Conservation (phyloP, 106 monocot genomes). For the Acorus gramineus region DNA sequence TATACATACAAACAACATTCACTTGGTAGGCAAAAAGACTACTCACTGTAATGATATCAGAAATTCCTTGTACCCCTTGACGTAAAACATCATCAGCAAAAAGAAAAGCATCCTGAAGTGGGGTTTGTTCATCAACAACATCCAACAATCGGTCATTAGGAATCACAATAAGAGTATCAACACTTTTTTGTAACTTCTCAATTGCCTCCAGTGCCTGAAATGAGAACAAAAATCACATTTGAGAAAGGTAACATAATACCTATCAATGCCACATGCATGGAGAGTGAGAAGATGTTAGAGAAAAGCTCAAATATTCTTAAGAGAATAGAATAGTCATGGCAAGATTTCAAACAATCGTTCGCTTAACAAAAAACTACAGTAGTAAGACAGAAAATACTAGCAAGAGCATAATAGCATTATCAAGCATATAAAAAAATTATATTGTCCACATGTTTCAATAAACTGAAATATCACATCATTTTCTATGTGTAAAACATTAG, state of each 20-base stretch:
- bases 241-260: too few relatives aligned
- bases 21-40: background rate
- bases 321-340: too few relatives aligned
- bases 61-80: conserved; percentile 30
- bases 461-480: background rate
- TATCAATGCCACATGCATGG: too few relatives aligned
- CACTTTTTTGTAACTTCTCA: conserved; percentile 20
- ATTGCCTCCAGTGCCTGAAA: conserved; percentile 25
- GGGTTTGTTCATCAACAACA: conserved; percentile 21
- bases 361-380: too few relatives aligned
- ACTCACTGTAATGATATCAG: conserved; percentile 26
- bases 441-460: background rate
- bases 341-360: too few relatives aligned
- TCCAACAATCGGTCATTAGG: conserved; percentile 26
- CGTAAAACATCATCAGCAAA: conserved; percentile 29
- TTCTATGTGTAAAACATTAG: background rate
- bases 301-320: too few relatives aligned
- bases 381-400: too few relatives aligned
- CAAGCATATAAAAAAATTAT: too few relatives aligned
- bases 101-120: conserved; percentile 28
- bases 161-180: conserved; percentile 29
- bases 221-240: too few relatives aligned
- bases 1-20: background rate
- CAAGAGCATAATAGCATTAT: too few relatives aligned
- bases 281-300: too few relatives aligned